Evolutionary conservation across 1,139 yeast genomes (phyloP).

Genomic region (Blastobotrys persicus): DNA sequence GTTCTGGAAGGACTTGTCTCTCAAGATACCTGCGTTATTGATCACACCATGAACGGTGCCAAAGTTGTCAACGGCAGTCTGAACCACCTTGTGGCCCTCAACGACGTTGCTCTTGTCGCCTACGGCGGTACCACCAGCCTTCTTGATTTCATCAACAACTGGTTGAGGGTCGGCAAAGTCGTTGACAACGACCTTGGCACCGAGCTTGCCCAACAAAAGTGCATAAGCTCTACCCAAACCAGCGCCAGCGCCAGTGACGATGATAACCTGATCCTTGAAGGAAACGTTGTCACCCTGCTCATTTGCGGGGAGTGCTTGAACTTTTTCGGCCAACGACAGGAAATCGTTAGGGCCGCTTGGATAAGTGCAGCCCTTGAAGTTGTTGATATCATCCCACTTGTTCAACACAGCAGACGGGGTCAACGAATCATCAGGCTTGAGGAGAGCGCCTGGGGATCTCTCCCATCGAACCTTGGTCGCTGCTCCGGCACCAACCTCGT

Average conservation of each 20-base stretch:
- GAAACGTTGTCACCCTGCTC: constrained; percentile 58
- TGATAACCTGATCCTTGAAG: constrained; percentile 78
- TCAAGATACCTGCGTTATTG: constrained; percentile 91
- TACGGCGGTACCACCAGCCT: constrained; percentile 78
- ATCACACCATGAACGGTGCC: constrained; percentile 85
- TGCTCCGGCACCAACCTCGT: constrained; percentile 93
- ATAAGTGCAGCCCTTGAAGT: constrained; percentile 65
- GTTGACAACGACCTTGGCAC: constrained; percentile 94
- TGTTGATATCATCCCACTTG: constrained; percentile 61
- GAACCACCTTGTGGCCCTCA: constrained; percentile 71
- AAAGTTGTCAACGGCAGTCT: constrained; percentile 71
- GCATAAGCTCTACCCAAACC: constrained; percentile 96
- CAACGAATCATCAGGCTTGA: constrained; percentile 73
- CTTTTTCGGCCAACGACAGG: constrained; percentile 37
- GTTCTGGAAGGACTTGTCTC: constrained; percentile 86
- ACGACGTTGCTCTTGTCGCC: constrained; percentile 83
- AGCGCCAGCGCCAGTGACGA: constrained; percentile 94
- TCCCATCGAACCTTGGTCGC: constrained; percentile 94
- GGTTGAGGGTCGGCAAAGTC: constrained; percentile 71
- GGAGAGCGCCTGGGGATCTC: constrained; percentile 79
- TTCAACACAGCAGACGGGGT: constrained; percentile 84
- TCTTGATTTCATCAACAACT: constrained; percentile 75
- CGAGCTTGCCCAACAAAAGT: constrained; percentile 76
- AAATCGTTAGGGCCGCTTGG: constrained; percentile 51
- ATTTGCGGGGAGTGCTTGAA: constrained; percentile 40